Evolutionary conservation across 257 asterid species (phyloP), one percentile per base, ranked within the genome.

Genomic region (Plantago major): DNA sequence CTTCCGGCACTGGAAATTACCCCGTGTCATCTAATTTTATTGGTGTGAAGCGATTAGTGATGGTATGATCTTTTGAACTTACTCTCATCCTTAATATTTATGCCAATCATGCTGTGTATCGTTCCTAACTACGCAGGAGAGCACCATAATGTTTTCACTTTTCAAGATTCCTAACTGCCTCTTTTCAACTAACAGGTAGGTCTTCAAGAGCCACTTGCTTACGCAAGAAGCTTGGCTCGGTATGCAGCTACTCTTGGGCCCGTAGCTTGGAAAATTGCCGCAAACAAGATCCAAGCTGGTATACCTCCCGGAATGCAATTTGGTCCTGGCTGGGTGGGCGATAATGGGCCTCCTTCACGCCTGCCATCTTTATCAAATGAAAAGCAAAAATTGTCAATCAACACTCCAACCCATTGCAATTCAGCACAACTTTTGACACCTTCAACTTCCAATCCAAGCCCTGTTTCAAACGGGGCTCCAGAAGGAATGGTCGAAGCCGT

Each of bases 241-340:
- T 94, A 85, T 74, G 87, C 97, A 54, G 94, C 97, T n/a, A 71
- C 87, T 43, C 90, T 94, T 17, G 96, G 99, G 45, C 82, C 96
- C 15, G 82, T 78, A 61, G 96, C 95, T 45, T 94, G 99, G 99
- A 67, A 72, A 75, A 78, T 84, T 63, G 91, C 97, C 63, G 87
- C 97, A 40, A 82, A 78, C 73, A 85, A 86, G 69, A 90, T 94
- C 33, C 96, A 87, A 72, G 94, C 82, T 69, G 92, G 87, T 59
- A 71, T 94, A 51, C 95, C 99, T 74, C 74, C 84, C 67, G 96
- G 84, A 30, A 74, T 70, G 66, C 81, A 85, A 73, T 94, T 79
- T 73, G 99, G 96, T 33, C 91, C 81, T 30, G 99, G 99, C 10
- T 94, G 99, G 99, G 96, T 94, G 14, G 97, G 95, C 60, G 99